phyloP scores from a whole-genome alignment of 2,329 filamentous ascomycete genomes.

The Diaporthe vexans region DNA sequence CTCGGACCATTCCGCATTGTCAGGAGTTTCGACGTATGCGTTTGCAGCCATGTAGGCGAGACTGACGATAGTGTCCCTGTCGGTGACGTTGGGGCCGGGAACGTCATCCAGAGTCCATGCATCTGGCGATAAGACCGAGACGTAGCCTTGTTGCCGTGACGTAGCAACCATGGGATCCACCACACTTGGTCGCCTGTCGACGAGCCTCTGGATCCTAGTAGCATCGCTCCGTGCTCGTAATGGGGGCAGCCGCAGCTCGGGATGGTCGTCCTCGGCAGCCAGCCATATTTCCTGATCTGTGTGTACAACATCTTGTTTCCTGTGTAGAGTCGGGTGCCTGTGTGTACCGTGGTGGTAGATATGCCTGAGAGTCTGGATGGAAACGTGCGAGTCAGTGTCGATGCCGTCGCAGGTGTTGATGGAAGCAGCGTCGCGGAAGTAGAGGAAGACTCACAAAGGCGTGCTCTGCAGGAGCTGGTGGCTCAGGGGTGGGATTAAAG shows the following conservation, averaged over 20 bases:
- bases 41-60: constrained; percentile 91
- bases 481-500: constrained; percentile 55
- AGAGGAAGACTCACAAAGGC: constrained; percentile 60
- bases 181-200: constrained; percentile 80
- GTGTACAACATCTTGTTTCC: constrained; percentile 77
- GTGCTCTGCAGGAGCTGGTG: constrained; percentile 66
- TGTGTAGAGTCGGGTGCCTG: constrained; percentile 81
- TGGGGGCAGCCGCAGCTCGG: constrained; percentile 63
- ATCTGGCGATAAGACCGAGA: constrained; percentile 76
- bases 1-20: constrained; percentile 85
- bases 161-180: constrained; percentile 85
- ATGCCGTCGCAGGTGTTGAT: neutral
- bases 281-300: constrained; percentile 71
- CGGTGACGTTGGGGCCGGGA: constrained; percentile 83
- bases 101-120: constrained; percentile 89
- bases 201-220: constrained; percentile 82
- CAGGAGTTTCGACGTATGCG: constrained; percentile 84
- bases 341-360: constrained; percentile 93
- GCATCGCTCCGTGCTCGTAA: constrained; percentile 75
- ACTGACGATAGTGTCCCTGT: constrained; percentile 86
- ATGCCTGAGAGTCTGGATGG: constrained; percentile 77
- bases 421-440: constrained; percentile 10
- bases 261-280: constrained; percentile 69
- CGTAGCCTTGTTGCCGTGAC: constrained; percentile 77
- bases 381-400: constrained; percentile 8